Conservation (phyloP, 805 yeast genomes). For the Myxozyma kluyveri region DNA sequence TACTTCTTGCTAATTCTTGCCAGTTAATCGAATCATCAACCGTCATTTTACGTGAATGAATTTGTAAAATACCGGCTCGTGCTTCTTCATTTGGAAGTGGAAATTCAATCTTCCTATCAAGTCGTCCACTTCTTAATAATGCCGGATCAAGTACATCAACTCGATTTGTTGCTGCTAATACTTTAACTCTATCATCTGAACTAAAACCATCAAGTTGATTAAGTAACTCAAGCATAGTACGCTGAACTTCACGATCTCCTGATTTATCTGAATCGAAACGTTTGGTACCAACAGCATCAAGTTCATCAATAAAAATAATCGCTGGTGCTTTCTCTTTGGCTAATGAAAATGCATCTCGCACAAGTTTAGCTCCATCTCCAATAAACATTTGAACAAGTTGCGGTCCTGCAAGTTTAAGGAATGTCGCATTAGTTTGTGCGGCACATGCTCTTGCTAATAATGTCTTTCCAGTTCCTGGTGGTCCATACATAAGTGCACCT, state of each 20-base stretch:
- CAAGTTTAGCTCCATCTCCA: constrained; percentile 98
- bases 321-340: constrained; percentile 99
- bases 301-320: constrained; percentile 94
- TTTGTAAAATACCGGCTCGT: constrained; percentile 92
- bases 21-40: constrained; percentile 89
- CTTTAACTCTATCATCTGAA: constrained; percentile 95
- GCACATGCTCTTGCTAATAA: constrained; percentile 98
- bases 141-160: constrained; percentile 99
- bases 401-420: constrained; percentile 93
- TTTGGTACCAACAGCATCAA: constrained; percentile 98
- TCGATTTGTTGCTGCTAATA: constrained; percentile 96
- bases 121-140: constrained; percentile 90
- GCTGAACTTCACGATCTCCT: constrained; percentile 97
- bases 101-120: constrained; percentile 96
- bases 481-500: constrained; percentile 91
- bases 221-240: constrained; percentile 97
- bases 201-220: constrained; percentile 98
- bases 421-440: constrained; percentile 96
- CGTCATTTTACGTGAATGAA: constrained; percentile 95
- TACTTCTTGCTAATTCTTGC: constrained; percentile 96
- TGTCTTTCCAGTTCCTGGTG: constrained; percentile 99
- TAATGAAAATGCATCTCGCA: constrained; percentile 93
- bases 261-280: constrained; percentile 96
- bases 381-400: constrained; percentile 97
- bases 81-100: constrained; percentile 98